phyloP scores from a whole-genome alignment of 768 basidiomycete genomes.

The Paxillus ammoniavirescens region DNA sequence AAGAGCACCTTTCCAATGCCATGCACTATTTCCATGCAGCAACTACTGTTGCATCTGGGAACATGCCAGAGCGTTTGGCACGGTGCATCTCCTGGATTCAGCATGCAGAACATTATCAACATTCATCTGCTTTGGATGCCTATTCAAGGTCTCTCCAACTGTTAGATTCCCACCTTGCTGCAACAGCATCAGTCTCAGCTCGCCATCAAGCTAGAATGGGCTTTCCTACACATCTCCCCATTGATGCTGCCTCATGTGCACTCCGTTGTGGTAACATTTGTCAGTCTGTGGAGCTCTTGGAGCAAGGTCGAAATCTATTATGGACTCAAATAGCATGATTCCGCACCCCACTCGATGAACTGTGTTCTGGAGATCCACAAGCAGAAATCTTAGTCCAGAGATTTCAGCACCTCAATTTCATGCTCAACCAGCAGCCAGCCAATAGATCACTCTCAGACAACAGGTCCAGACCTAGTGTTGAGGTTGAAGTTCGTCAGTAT shows the following conservation, averaged over 20 bases:
- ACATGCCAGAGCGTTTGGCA: no score
- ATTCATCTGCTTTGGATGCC: conserved; percentile 4
- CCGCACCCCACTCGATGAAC: conserved; percentile 23
- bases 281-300: conserved; percentile 26
- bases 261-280: conserved; percentile 6
- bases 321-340: conserved; percentile 27
- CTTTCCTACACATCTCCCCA: neutral
- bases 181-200: neutral
- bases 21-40: neutral
- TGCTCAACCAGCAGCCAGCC: conserved; percentile 1
- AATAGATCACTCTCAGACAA: neutral
- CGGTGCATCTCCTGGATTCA: neutral
- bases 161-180: neutral
- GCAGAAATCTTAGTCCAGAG: conserved; percentile 1
- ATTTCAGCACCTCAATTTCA: conserved; percentile 6
- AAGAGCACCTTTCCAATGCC: neutral
- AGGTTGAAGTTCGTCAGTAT: conserved; percentile 6
- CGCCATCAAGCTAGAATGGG: neutral
- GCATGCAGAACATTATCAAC: neutral
- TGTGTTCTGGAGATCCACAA: conserved; percentile 1
- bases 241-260: conserved; percentile 13
- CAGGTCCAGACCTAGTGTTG: neutral
- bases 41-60: neutral
- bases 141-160: neutral
- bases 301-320: conserved; percentile 26